A percentile compares a stretch with the other conserved stretches of the same genome.
These are phyloP conservation scores for Scheffersomyces amazonensis DNA, from an alignment of 805 yeast genomes.

Conservation along the genomic window DNA sequence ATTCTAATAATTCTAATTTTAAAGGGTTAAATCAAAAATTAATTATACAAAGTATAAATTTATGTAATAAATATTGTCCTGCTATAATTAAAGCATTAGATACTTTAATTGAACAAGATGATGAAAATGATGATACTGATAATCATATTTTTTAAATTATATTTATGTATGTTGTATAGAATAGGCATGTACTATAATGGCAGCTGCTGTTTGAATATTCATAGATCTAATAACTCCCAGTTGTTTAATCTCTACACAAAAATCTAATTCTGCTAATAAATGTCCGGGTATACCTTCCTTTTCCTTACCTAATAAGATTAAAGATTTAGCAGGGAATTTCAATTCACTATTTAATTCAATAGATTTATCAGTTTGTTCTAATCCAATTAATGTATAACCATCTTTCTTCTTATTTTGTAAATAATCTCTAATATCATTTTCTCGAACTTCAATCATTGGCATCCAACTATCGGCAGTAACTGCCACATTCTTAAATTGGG, in stretches of 20 bases:
- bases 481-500: conserved; percentile 82
- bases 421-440: conserved; percentile 50
- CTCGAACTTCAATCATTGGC: conserved; percentile 81
- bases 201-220: conserved; percentile 97
- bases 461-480: conserved; percentile 95
- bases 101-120: conserved; percentile 38
- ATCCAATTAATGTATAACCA: conserved; percentile 85
- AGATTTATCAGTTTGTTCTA: conserved; percentile 93
- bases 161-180: conserved; percentile 61
- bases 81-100: conserved; percentile 61
- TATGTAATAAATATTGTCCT: conserved; percentile 61
- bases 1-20: conserved; percentile 41
- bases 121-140: conserved; percentile 33
- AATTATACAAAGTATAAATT: conserved; percentile 51
- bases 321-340: conserved; percentile 74
- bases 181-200: conserved; percentile 89
- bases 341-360: conserved; percentile 61
- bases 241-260: conserved; percentile 88
- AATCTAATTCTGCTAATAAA: conserved; percentile 73
- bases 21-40: conserved; percentile 53
- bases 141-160: conserved; percentile 20
- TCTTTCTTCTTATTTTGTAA: conserved; percentile 60
- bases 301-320: conserved; percentile 81
- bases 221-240: conserved; percentile 89
- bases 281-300: conserved; percentile 91